phyloP scores from a whole-genome alignment of 768 basidiomycete species.

The Boletus reticuloceps region DNA sequence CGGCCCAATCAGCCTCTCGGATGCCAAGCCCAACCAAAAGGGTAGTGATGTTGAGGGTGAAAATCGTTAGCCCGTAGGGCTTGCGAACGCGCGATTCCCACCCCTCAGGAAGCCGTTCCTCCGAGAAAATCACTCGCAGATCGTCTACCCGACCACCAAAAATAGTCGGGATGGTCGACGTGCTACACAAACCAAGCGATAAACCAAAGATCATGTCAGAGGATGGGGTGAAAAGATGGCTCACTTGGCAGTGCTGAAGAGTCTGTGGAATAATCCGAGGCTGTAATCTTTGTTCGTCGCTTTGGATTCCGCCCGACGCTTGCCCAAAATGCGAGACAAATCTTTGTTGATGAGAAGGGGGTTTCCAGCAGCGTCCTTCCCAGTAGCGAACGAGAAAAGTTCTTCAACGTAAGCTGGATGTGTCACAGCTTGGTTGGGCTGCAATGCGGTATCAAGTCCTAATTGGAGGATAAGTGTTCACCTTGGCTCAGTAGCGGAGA shows the following conservation, averaged over 20 bases:
- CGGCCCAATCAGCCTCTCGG: constrained; percentile 15
- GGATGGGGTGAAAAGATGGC: constrained; percentile 16
- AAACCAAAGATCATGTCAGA: not conserved
- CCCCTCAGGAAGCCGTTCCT: constrained; percentile 68
- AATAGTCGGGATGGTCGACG: constrained; percentile 59
- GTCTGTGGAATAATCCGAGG: constrained; percentile 47
- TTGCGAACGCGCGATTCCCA: constrained; percentile 62
- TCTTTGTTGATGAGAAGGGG: constrained; percentile 55
- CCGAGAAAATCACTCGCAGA: constrained; percentile 49
- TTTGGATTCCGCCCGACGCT: constrained; percentile 58
- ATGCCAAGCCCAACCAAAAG: constrained; percentile 5
- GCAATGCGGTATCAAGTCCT: constrained; percentile 53
- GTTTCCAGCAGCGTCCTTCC: constrained; percentile 49
- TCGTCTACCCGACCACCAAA: constrained; percentile 62
- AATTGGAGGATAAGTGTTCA: not conserved
- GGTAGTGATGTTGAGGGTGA: constrained; percentile 43
- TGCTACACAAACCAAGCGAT: constrained; percentile 33
- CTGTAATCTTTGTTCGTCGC: constrained; percentile 54
- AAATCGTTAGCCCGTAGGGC: constrained; percentile 56
- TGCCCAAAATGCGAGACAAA: constrained; percentile 52
- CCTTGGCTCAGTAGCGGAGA: not conserved
- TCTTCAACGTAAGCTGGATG: constrained; percentile 52
- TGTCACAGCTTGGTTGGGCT: constrained; percentile 52
- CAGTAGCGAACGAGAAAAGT: constrained; percentile 55
- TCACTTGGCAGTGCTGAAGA: constrained; percentile 69